Evolutionary conservation across 2,329 filamentous ascomycete genomes (phyloP).

Genomic region (Purpureocillium lavendulum): DNA sequence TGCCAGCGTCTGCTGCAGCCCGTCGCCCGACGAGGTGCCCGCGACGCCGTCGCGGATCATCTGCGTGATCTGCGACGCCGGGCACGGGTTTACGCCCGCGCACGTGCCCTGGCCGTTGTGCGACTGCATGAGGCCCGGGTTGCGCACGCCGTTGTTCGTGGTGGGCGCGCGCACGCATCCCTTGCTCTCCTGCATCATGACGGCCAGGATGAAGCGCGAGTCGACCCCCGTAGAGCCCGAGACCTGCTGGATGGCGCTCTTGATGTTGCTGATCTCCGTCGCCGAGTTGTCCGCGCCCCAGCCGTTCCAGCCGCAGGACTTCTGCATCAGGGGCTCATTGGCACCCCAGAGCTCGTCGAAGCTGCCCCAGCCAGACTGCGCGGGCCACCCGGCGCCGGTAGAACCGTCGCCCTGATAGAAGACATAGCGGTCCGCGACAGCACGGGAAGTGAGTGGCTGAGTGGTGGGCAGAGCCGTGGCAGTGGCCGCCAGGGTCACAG

Average conservation of each 20-base stretch:
- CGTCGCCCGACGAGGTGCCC: slow-evolving; percentile 31
- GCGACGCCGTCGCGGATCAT: slow-evolving; percentile 31
- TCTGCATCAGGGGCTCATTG: slow-evolving; percentile 9
- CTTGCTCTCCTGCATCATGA: slow-evolving; percentile 35
- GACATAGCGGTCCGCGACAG: slow-evolving; percentile 4
- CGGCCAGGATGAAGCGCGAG: slow-evolving; percentile 32
- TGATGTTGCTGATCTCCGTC: slow-evolving; percentile 5
- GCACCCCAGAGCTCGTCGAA: slow-evolving; percentile 11
- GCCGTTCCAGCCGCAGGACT: slow-evolving; percentile 10
- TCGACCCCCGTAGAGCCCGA: slow-evolving; percentile 21
- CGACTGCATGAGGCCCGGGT: slow-evolving; percentile 33
- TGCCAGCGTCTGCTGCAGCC: slow-evolving; percentile 18
- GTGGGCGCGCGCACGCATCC: slow-evolving; percentile 33
- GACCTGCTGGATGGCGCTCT: slow-evolving; percentile 22
- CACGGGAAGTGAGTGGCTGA: no score
- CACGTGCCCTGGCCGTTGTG: slow-evolving; percentile 27
- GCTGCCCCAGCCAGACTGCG: slow-evolving; percentile 8
- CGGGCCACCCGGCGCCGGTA: slow-evolving; percentile 12
- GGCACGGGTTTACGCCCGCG: slow-evolving; percentile 21
- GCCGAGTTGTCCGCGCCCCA: slow-evolving; percentile 5
- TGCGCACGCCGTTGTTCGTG: slow-evolving; percentile 30
- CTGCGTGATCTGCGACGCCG: slow-evolving; percentile 14
- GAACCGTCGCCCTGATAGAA: slow-evolving; percentile 14
- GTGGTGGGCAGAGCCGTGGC: no score
- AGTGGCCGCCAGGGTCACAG: no score